Base-by-base conservation (phyloP, 2,329 filamentous ascomycete species). In the Stagonosporopsis vannaccii region DNA sequence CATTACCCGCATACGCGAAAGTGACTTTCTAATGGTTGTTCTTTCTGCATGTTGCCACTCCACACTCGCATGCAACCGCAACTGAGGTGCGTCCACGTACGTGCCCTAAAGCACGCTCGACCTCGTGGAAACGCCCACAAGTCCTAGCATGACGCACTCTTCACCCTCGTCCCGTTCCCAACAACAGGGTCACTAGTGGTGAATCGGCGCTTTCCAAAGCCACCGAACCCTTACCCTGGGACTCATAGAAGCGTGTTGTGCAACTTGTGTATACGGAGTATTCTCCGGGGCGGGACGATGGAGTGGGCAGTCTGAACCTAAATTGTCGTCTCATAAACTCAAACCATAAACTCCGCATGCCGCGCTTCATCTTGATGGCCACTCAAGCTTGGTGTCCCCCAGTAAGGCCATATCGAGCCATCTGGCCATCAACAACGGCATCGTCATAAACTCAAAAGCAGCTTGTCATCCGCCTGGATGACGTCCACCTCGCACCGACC, bases 241-340 rank as follows among this genome's bases (percentile, higher is more conserved):
- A 56, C 30, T 41, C 40, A 30, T 41, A 37, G 47, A 15, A 54
- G 28, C 26, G 46, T 55, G 44, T 44, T 62, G 33, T 57, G 53
- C 60, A 48, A 51, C 25, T 51, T 15, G 7, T 33, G 20, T 37
- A 43, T 15, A 19, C 67, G 66, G 67, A 67, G 28, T 37, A 36
- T 22, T 42, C 61, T 70, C 67, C 67, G 64, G 58, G 44, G 47
- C 50, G 50, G 53, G 54, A 49, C 53, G 59, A 41, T 66, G 53
- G 52, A 22, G 32, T 48, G 37, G 26, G 39, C 26, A n/a, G 47
- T 41, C 51, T 46, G 36, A 51, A 44, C 35, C 47, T 45, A 51
- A 44, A 50, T 12, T 11, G 44, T 41, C 48, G 15, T 17, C 40
- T 20, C 42, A 36, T 20, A 51, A 39, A 44, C 39, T 40, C 39